These are phyloP conservation scores for Pseudogymnoascus sp. DNA, from an alignment of 2,329 filamentous ascomycete genomes.

Conservation along the genomic window DNA sequence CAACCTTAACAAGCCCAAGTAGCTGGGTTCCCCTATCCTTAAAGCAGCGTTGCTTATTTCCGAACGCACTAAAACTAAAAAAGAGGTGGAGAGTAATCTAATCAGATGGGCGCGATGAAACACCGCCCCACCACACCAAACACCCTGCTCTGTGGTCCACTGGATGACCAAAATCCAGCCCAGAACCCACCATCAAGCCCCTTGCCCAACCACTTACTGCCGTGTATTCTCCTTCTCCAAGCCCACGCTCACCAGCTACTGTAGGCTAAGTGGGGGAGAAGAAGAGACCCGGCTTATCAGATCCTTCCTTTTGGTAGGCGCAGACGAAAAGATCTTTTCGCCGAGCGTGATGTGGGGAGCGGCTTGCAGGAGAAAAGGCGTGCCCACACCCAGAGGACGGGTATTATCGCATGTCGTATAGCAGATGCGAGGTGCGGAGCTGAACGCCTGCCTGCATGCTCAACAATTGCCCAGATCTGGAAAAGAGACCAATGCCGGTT, in stretches of 20 bases:
- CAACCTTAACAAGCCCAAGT: background rate
- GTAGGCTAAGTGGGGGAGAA: background rate
- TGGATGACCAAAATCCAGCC: background rate
- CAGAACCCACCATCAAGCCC: background rate
- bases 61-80: background rate
- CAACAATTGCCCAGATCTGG: background rate
- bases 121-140: constrained; percentile 1
- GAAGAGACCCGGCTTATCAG: constrained; percentile 2
- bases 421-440: background rate
- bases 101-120: constrained; percentile 4
- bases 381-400: background rate
- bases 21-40: background rate
- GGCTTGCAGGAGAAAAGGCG: background rate
- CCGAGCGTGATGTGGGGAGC: background rate
- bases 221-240: background rate
- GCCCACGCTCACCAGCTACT: background rate
- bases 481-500: background rate
- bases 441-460: background rate
- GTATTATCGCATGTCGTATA: background rate
- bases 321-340: background rate
- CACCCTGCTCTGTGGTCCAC: background rate
- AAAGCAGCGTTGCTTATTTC: background rate
- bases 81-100: constrained; percentile 2
- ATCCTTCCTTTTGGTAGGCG: background rate
- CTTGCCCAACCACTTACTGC: background rate